phyloP scores from a whole-genome alignment of 2,329 filamentous ascomycete genomes.

The Juglanconis sp. region DNA sequence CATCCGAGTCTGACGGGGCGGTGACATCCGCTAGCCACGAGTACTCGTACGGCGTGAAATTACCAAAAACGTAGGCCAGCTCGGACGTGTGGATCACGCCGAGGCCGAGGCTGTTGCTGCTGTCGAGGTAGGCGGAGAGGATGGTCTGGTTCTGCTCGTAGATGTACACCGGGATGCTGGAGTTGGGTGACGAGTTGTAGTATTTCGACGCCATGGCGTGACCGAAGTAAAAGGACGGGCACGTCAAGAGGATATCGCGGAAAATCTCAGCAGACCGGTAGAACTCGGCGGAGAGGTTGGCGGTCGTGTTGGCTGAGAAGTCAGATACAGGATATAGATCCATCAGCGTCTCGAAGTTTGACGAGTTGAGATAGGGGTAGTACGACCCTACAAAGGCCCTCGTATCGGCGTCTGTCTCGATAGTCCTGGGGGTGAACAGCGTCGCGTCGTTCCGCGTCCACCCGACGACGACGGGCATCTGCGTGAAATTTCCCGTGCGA shows the following conservation, averaged over 20 bases:
- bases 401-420: not conserved
- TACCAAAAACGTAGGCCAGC: not conserved
- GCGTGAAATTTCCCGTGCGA: not conserved
- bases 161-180: not conserved
- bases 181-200: not conserved
- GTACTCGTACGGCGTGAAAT: not conserved
- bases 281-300: not conserved
- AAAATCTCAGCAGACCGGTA: not conserved
- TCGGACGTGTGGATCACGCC: slow-evolving; percentile 1
- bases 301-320: not conserved
- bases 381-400: not conserved
- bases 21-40: not conserved
- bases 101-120: not conserved
- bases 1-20: not conserved
- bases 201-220: slow-evolving; percentile 3
- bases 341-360: not conserved
- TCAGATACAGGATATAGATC: not conserved
- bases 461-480: not conserved
- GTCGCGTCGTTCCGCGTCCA: slow-evolving; percentile 1
- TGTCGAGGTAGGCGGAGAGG: not conserved
- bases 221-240: not conserved
- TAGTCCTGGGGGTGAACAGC: not conserved
- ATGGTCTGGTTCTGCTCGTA: slow-evolving; percentile 5
- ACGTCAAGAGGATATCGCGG: slow-evolving; percentile 1
- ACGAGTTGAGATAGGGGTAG: not conserved